phyloP scores from a whole-genome alignment of 176 grass and related monocot species.

The Eragrostis curvula region DNA sequence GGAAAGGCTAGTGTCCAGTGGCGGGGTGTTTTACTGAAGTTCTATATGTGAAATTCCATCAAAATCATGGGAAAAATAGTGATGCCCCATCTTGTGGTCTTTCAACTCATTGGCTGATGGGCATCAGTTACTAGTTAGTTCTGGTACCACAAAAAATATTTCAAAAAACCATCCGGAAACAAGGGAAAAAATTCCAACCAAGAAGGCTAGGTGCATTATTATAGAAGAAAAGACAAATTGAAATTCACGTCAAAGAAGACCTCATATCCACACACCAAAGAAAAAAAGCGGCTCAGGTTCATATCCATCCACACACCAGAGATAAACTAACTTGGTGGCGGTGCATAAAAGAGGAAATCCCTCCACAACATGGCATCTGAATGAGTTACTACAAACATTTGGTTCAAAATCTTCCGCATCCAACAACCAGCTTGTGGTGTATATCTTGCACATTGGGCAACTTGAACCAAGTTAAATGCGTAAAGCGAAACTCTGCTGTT shows the following conservation, averaged over 20 bases:
- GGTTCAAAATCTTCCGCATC: background rate
- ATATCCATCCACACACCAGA: background rate
- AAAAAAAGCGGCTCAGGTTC: background rate
- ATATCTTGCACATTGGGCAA: background rate
- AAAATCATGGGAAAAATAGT: background rate
- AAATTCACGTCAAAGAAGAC: background rate
- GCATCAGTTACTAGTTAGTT: background rate
- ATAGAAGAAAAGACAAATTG: background rate
- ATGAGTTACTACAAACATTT: background rate
- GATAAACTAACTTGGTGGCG: background rate
- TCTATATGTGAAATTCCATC: background rate
- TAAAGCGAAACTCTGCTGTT: background rate
- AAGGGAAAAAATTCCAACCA: background rate
- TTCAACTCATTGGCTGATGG: background rate
- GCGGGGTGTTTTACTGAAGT: background rate
- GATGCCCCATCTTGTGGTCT: background rate
- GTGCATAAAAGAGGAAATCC: background rate
- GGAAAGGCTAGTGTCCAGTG: background rate
- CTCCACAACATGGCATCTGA: constrained; percentile 1
- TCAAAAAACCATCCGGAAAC: background rate
- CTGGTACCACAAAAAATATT: background rate
- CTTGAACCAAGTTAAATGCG: background rate
- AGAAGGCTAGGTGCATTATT: background rate
- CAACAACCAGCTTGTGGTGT: background rate
- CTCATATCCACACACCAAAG: too few relatives aligned